A percentile compares a stretch with the other conserved stretches of the same genome.
These are phyloP conservation scores for Boletellus deceptivus DNA, from an alignment of 1,284 basidiomycete species.

Conservation along the genomic window DNA sequence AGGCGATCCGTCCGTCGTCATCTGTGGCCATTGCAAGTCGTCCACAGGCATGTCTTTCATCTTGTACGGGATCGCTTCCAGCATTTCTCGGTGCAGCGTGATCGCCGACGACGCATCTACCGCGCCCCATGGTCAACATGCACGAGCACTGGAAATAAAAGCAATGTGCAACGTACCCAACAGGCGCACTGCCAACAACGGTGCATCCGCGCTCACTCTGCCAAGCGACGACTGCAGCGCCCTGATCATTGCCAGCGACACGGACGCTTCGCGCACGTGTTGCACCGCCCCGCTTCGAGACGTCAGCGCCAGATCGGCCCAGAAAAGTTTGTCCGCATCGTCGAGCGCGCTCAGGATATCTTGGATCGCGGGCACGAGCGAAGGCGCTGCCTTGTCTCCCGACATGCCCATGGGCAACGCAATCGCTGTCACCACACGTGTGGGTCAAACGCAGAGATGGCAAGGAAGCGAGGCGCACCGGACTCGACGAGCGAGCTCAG, in stretches of 20 bases:
- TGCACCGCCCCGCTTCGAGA: slow-evolving; percentile 60
- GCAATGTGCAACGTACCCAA: slow-evolving; percentile 54
- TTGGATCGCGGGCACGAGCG: slow-evolving; percentile 46
- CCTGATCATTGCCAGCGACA: slow-evolving; percentile 69
- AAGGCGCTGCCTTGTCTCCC: slow-evolving; percentile 37
- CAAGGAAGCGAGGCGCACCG: slow-evolving; percentile 45
- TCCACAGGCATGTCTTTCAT: slow-evolving; percentile 47
- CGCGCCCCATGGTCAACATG: no score
- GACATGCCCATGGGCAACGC: slow-evolving; percentile 81
- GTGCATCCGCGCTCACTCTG: slow-evolving; percentile 46
- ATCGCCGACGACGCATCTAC: slow-evolving; percentile 69
- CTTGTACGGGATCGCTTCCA: slow-evolving; percentile 69
- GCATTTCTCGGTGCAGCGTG: slow-evolving; percentile 77
- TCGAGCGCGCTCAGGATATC: slow-evolving; percentile 64
- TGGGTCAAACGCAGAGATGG: slow-evolving; percentile 3
- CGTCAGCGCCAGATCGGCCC: slow-evolving; percentile 60
- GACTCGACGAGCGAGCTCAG: slow-evolving; percentile 85
- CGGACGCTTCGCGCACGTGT: slow-evolving; percentile 69
- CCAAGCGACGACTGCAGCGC: slow-evolving; percentile 81
- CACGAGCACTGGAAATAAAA: no score
- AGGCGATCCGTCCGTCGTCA: slow-evolving; percentile 42
- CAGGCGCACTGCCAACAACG: slow-evolving; percentile 58
- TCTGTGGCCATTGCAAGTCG: slow-evolving; percentile 68
- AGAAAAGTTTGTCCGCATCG: slow-evolving; percentile 69
- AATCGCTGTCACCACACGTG: slow-evolving; percentile 52